A percentile compares a stretch with the other conserved stretches of the same genome.
Evolutionary conservation across 176 grass and related monocot genomes (phyloP).

Genomic region (Aegilops longissima): DNA sequence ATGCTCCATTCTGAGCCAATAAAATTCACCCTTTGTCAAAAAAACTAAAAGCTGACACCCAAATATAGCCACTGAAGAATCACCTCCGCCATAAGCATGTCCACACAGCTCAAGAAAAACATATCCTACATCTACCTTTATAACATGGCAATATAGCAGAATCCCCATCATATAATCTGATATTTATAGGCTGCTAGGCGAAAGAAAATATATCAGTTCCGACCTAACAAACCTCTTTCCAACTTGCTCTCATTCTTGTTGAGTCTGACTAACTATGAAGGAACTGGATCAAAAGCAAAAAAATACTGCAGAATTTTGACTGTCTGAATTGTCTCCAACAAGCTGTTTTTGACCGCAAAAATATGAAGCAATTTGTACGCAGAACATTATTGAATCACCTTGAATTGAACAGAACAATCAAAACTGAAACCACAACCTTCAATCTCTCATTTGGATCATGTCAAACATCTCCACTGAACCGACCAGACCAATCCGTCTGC

Average conservation of each 20-base stretch:
- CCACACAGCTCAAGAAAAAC: too few species aligned
- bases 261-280: background rate
- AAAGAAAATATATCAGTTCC: background rate
- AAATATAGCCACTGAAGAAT: too few species aligned
- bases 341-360: background rate
- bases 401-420: too few species aligned
- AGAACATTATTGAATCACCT: too few species aligned
- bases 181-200: background rate
- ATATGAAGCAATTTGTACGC: background rate
- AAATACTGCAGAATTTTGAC: background rate
- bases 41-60: background rate
- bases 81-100: background rate
- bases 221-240: background rate
- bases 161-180: background rate
- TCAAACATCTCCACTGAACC: background rate
- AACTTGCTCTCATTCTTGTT: background rate
- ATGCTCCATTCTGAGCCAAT: too few species aligned
- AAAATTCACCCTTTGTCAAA: too few species aligned
- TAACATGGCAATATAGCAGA: background rate
- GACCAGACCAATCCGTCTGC: background rate
- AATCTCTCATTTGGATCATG: background rate
- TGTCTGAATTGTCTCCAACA: background rate
- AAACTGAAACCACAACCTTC: background rate
- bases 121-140: too few species aligned
- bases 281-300: background rate